A percentile compares a stretch with the other conserved stretches of the same genome.
Evolutionary conservation across 164 flowering plant species (phyloP).

Genomic region (Kalanchoe fedtschenkoi): DNA sequence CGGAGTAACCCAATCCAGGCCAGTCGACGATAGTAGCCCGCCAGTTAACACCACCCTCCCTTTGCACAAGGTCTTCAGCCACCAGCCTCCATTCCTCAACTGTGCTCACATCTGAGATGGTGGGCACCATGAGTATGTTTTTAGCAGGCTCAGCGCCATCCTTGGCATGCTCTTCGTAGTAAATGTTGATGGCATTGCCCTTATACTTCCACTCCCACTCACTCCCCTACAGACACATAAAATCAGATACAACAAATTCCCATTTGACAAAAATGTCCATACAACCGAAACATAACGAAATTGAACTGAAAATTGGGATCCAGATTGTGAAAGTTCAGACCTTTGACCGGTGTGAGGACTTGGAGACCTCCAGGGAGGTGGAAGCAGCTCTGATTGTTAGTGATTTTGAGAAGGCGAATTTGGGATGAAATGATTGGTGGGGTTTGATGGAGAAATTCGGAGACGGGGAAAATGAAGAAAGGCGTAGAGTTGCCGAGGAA

Average conservation of each 20-base stretch:
- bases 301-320: neutral
- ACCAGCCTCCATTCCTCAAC: conserved; percentile 92
- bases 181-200: conserved; percentile 48
- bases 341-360: neutral
- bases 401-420: conserved; percentile 9
- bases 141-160: conserved; percentile 32
- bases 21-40: conserved; percentile 81
- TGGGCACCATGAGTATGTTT: conserved; percentile 73
- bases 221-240: conserved; percentile 32
- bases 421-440: conserved; percentile 9
- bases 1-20: conserved; percentile 94
- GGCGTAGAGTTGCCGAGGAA: conserved; percentile 20
- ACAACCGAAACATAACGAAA: neutral
- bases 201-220: conserved; percentile 81
- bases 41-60: conserved; percentile 44
- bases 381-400: conserved; percentile 7
- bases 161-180: conserved; percentile 62
- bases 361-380: conserved; percentile 5
- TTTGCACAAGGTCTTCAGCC: conserved; percentile 55
- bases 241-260: neutral
- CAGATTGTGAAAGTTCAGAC: neutral
- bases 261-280: neutral
- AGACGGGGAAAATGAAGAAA: conserved; percentile 17
- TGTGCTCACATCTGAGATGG: conserved; percentile 95
- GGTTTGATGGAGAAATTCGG: conserved; percentile 11